These are phyloP conservation scores for Grosmannia serpens DNA, from an alignment of 2,329 filamentous ascomycete species.

Conservation along the genomic window DNA sequence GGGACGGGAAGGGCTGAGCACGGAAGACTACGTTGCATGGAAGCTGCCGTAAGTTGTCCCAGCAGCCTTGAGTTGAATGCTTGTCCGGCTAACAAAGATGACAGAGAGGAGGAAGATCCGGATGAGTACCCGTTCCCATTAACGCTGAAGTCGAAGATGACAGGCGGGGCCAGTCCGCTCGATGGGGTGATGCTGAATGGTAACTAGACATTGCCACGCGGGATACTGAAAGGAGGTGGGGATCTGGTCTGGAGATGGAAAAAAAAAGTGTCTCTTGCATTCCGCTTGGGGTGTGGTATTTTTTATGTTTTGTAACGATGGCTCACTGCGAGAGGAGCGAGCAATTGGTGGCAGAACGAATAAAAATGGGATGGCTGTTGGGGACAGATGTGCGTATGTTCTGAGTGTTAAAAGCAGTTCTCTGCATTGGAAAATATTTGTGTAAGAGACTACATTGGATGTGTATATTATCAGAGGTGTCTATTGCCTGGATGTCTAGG, in stretches of 20 bases:
- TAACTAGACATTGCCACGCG: neutral
- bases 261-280: no score
- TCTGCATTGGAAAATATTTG: neutral
- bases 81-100: neutral
- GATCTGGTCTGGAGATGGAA: no score
- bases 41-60: slow-evolving; percentile 74
- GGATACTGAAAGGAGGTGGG: neutral
- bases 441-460: neutral
- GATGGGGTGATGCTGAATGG: slow-evolving; percentile 14
- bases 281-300: no score
- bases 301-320: no score
- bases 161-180: slow-evolving; percentile 28
- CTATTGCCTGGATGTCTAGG: no score
- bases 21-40: slow-evolving; percentile 97
- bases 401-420: no score
- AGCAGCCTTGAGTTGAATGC: neutral
- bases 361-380: no score
- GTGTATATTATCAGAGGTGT: no score
- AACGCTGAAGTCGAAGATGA: slow-evolving; percentile 42
- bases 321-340: no score
- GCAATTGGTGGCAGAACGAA: no score
- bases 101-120: slow-evolving; percentile 83
- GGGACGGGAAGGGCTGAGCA: slow-evolving; percentile 81
- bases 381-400: no score
- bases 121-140: slow-evolving; percentile 55